phyloP scores from a whole-genome alignment of 164 flowering plant genomes.

The Vitis rotundifolia region DNA sequence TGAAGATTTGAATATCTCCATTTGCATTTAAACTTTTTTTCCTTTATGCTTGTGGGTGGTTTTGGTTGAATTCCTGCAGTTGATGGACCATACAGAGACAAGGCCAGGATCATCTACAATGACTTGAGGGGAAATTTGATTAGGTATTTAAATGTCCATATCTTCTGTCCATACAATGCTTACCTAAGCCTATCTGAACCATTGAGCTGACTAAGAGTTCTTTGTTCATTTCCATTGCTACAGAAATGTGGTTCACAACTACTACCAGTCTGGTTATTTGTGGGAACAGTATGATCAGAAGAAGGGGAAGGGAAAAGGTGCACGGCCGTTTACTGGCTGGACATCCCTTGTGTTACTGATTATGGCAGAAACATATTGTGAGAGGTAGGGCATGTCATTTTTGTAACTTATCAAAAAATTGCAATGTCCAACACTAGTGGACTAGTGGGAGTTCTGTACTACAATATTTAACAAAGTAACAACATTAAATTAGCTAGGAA shows the following conservation, averaged over 20 bases:
- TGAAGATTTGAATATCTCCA: too few species aligned
- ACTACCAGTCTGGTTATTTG: slow-evolving; percentile 67
- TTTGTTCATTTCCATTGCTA: slow-evolving; percentile 4
- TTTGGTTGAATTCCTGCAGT: slow-evolving; percentile 23
- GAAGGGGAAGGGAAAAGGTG: slow-evolving; percentile 86
- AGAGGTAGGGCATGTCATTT: slow-evolving; percentile 12
- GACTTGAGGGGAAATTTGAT: slow-evolving; percentile 78
- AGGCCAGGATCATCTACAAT: slow-evolving; percentile 50
- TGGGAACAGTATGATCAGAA: slow-evolving; percentile 97
- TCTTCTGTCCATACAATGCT: background rate
- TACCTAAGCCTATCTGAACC: background rate
- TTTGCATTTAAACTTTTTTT: background rate
- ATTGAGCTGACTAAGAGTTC: background rate
- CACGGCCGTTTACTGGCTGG: slow-evolving; percentile 91
- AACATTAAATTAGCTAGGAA: background rate
- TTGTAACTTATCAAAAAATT: too few species aligned
- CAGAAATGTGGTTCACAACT: slow-evolving; percentile 82
- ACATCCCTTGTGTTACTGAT: slow-evolving; percentile 79
- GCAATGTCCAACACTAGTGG: too few species aligned
- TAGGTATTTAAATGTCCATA: slow-evolving; percentile 41
- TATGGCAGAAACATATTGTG: slow-evolving; percentile 73
- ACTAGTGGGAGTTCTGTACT: too few species aligned
- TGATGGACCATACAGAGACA: slow-evolving; percentile 48
- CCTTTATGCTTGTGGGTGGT: background rate
- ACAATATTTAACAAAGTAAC: background rate